These are phyloP conservation scores for Paramecium sexaurelia DNA, from an alignment of 73 alveolate species.

Conservation along the genomic window DNA sequence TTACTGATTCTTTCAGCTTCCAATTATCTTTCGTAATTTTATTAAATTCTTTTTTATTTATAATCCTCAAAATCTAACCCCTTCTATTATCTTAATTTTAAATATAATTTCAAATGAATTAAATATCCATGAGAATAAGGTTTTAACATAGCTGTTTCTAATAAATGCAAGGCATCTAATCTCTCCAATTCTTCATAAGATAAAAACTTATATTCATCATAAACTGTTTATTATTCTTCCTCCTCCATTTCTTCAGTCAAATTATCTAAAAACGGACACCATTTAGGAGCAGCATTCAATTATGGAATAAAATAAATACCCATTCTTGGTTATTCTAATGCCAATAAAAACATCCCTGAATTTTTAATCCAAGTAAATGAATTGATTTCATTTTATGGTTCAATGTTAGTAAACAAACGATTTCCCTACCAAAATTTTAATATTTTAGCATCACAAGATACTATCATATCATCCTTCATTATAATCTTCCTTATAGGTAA, in stretches of 20 bases:
- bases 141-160: conserved; percentile 82
- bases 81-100: conserved; percentile 77
- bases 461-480: conserved; percentile 60
- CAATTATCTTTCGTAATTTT: conserved; percentile 77
- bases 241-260: conserved; percentile 84
- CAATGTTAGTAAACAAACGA: conserved; percentile 78
- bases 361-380: conserved; percentile 75
- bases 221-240: conserved; percentile 63
- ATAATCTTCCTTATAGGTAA: conserved; percentile 79
- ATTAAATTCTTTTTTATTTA: conserved; percentile 73
- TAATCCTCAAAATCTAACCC: conserved; percentile 77
- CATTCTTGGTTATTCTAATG: conserved; percentile 82
- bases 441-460: conserved; percentile 72
- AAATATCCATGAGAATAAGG: conserved; percentile 84
- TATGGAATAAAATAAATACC: conserved; percentile 84
- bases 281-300: conserved; percentile 85
- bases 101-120: conserved; percentile 81
- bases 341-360: conserved; percentile 80
- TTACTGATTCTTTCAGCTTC: conserved; percentile 69
- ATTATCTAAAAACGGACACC: conserved; percentile 87
- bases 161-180: conserved; percentile 65
- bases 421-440: conserved; percentile 78
- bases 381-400: conserved; percentile 82
- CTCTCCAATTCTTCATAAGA: conserved; percentile 80
- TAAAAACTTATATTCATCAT: conserved; percentile 85